These are phyloP conservation scores for Phytophthora colocasiae DNA, from an alignment of 352 stramenopile genomes.

Conservation along the genomic window DNA sequence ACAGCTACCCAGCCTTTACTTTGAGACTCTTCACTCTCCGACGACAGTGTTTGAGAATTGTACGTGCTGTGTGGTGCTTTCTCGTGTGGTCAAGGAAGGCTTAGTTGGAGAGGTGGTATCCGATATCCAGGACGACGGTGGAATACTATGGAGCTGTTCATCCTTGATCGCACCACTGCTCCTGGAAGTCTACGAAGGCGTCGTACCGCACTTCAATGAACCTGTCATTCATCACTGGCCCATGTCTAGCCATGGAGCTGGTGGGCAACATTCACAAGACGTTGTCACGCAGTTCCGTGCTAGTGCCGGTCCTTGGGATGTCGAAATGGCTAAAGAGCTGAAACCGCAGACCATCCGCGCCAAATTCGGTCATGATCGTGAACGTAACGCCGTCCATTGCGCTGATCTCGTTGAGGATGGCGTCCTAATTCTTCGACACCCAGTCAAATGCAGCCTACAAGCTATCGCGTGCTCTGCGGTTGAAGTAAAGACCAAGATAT, in stretches of 20 bases:
- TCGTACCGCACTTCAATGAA: constrained; percentile 93
- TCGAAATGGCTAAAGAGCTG: constrained; percentile 94
- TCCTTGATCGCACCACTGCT: constrained; percentile 91
- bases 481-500: background rate
- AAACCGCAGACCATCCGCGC: constrained; percentile 89
- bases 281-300: constrained; percentile 81
- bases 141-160: constrained; percentile 92
- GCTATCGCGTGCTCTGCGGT: constrained; percentile 5
- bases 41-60: constrained; percentile 90
- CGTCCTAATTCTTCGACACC: constrained; percentile 97
- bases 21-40: constrained; percentile 52
- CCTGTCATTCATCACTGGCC: constrained; percentile 88
- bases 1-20: constrained; percentile 67
- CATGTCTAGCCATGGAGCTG: constrained; percentile 92
- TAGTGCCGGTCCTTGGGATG: constrained; percentile 90
- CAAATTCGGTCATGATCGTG: constrained; percentile 87
- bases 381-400: constrained; percentile 94
- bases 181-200: constrained; percentile 91
- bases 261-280: constrained; percentile 60
- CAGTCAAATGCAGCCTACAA: no score
- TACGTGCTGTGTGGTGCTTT: constrained; percentile 93
- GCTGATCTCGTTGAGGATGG: constrained; percentile 93
- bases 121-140: constrained; percentile 66
- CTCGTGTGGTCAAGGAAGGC: constrained; percentile 91
- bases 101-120: constrained; percentile 84